These are phyloP conservation scores for Cyclotella cryptica DNA, from an alignment of 108 stramenopile species.

Conservation along the genomic window DNA sequence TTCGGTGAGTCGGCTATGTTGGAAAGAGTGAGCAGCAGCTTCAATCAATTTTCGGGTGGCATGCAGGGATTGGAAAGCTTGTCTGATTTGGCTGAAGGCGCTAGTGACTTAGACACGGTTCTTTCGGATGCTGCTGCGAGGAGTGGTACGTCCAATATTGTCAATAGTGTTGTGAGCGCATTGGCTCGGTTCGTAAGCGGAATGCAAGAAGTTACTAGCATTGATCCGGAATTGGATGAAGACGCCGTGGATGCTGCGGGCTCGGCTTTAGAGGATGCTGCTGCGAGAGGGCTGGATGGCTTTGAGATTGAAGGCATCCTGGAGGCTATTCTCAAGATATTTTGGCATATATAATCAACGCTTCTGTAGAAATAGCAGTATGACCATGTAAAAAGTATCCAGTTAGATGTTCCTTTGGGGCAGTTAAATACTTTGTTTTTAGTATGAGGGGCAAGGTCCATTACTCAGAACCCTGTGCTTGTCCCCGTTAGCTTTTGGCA, in stretches of 20 bases:
- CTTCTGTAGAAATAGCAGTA: slow-evolving; percentile 1
- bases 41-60: slow-evolving; percentile 11
- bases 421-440: no score
- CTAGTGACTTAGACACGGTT: slow-evolving; percentile 40
- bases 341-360: slow-evolving; percentile 42
- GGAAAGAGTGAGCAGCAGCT: slow-evolving; percentile 4
- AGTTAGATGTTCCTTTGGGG: no score
- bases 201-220: slow-evolving; percentile 24
- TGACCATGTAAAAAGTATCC: not conserved
- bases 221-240: slow-evolving; percentile 29
- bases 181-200: slow-evolving; percentile 40
- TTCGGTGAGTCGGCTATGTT: slow-evolving; percentile 27
- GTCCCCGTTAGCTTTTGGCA: no score
- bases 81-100: slow-evolving; percentile 29
- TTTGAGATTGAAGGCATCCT: slow-evolving; percentile 45
- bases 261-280: slow-evolving; percentile 44
- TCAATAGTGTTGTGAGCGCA: slow-evolving; percentile 38
- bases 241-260: slow-evolving; percentile 40
- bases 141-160: not conserved
- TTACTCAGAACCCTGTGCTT: no score
- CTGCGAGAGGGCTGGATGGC: slow-evolving; percentile 42
- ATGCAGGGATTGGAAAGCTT: slow-evolving; percentile 28
- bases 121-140: slow-evolving; percentile 17
- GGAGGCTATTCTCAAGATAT: slow-evolving; percentile 34
- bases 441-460: not conserved